Conservation (phyloP, 1,139 yeast genomes). For the Pichia sp. region DNA sequence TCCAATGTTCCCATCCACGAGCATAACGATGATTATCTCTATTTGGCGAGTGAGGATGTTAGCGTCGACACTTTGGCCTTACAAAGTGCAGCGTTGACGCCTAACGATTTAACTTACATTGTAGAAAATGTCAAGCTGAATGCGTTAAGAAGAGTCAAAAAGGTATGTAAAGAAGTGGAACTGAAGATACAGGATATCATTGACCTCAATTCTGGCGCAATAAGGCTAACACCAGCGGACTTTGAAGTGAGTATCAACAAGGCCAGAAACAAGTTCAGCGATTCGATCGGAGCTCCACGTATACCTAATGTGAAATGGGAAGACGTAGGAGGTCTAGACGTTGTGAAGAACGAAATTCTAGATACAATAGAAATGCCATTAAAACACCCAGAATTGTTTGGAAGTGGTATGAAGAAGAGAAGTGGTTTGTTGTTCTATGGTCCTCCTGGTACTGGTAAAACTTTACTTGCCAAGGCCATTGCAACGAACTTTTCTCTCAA, state of each 20-base stretch:
- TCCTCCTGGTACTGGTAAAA: conserved; percentile 98
- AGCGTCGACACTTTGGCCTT: conserved; percentile 58
- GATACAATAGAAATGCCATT: conserved; percentile 96
- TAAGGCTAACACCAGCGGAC: conserved; percentile 58
- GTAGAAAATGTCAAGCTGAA: conserved; percentile 58
- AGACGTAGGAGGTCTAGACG: conserved; percentile 87
- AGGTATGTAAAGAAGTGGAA: conserved; percentile 24
- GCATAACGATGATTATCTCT: conserved; percentile 15
- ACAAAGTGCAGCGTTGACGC: conserved; percentile 91
- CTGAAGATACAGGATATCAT: conserved; percentile 25
- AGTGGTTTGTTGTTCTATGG: conserved; percentile 94
- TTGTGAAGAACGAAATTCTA: conserved; percentile 84
- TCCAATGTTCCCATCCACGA: background rate
- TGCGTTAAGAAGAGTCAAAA: conserved; percentile 50
- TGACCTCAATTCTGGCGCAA: conserved; percentile 44
- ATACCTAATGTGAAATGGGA: conserved; percentile 96
- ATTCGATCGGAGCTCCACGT: conserved; percentile 96
- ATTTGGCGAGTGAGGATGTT: conserved; percentile 47
- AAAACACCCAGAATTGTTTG: conserved; percentile 85
- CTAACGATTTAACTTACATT: conserved; percentile 74
- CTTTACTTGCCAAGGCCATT: conserved; percentile 90
- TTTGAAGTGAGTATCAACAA: conserved; percentile 69
- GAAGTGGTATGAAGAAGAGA: conserved; percentile 84
- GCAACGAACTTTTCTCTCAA: conserved; percentile 92
- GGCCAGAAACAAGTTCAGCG: conserved; percentile 85